Conservation (phyloP, 2,329 filamentous ascomycete species). For the Sporothrix mexicana region DNA sequence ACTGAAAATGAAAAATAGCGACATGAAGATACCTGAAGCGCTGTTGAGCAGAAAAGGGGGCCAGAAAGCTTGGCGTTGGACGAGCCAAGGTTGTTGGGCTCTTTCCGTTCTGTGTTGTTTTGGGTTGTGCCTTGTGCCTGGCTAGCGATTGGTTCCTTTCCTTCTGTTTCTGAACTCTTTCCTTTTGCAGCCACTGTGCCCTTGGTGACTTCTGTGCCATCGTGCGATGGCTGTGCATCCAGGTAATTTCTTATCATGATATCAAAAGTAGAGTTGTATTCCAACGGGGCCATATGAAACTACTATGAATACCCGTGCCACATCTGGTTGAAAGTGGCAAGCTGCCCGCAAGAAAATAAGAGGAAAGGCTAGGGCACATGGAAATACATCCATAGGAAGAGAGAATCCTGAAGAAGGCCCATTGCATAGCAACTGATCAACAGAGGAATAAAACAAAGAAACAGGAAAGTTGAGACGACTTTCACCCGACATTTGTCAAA, state of each 20-base stretch:
- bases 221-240: neutral
- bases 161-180: no score
- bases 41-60: neutral
- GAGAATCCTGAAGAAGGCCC: no score
- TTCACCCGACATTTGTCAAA: neutral
- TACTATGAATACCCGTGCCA: slow-evolving; percentile 1
- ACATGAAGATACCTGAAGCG: neutral
- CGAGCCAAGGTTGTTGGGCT: slow-evolving; percentile 5
- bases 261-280: neutral
- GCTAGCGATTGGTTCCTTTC: neutral
- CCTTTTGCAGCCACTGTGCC: neutral
- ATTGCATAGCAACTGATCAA: no score
- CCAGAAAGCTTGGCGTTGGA: neutral
- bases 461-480: neutral
- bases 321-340: slow-evolving; percentile 7
- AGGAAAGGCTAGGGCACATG: neutral
- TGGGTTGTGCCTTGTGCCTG: slow-evolving; percentile 12
- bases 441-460: neutral
- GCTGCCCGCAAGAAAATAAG: neutral
- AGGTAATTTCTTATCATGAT: neutral
- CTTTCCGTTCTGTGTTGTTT: neutral
- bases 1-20: neutral
- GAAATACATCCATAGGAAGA: no score
- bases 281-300: slow-evolving; percentile 2
- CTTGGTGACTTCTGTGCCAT: neutral